Evolutionary conservation across 164 flowering plant species (phyloP).

Genomic region (Umbilicus rupestris): DNA sequence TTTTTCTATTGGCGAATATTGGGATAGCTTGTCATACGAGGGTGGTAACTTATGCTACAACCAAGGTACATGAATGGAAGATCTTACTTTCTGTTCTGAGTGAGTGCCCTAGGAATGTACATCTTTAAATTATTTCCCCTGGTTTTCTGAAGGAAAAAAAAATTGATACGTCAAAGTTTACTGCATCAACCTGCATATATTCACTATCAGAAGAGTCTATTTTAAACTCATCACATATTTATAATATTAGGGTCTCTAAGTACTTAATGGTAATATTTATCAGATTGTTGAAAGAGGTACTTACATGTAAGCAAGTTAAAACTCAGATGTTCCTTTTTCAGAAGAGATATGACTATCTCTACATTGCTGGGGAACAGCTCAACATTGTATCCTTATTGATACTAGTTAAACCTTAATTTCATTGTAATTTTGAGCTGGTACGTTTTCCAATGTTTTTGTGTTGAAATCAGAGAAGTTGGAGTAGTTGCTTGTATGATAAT

Average conservation of each 20-base stretch:
- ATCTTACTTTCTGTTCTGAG: neutral
- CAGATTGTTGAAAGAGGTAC: too few species aligned
- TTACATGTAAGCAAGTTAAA: neutral
- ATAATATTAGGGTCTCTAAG: too few species aligned
- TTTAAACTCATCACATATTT: too few species aligned
- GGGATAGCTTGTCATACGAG: conserved; percentile 57
- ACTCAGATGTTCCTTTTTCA: neutral
- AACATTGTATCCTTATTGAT: neutral
- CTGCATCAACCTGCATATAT: too few species aligned
- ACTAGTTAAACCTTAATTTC: too few species aligned
- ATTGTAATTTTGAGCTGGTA: too few species aligned
- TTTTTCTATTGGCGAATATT: conserved; percentile 61
- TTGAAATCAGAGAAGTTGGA: too few species aligned
- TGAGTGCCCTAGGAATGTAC: neutral
- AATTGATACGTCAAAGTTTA: neutral
- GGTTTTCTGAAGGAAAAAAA: too few species aligned
- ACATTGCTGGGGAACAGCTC: neutral
- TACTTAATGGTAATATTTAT: too few species aligned
- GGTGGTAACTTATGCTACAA: conserved; percentile 51
- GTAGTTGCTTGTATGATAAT: too few species aligned
- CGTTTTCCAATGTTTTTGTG: too few species aligned
- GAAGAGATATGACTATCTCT: neutral
- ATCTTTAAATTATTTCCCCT: neutral
- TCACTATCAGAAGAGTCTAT: too few species aligned
- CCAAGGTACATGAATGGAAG: conserved; percentile 29